Evolutionary conservation across 1,284 basidiomycete genomes (phyloP).

Genomic region (Ganoderma boninense): DNA sequence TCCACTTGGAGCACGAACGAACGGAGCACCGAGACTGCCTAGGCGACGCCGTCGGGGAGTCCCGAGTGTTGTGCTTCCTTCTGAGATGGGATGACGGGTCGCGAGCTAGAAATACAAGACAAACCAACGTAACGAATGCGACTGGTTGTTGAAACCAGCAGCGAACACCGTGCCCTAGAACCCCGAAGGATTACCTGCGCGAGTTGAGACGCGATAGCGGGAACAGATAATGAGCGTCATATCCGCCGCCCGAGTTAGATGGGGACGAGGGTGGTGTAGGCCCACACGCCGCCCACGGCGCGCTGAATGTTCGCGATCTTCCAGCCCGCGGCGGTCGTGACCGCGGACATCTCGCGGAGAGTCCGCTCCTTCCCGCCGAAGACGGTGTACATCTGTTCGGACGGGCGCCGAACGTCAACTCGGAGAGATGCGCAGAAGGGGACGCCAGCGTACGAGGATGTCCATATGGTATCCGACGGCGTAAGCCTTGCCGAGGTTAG

Average conservation of each 20-base stretch:
- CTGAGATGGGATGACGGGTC: neutral
- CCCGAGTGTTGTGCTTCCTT: too few relatives aligned
- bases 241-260: conserved; percentile 23
- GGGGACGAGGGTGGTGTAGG: conserved; percentile 61
- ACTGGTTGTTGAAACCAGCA: conserved; percentile 6
- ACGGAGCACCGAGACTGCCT: too few relatives aligned
- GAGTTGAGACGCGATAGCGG: neutral
- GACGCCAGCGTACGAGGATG: conserved; percentile 63
- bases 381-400: conserved; percentile 64
- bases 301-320: conserved; percentile 62
- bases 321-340: conserved; percentile 68
- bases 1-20: too few relatives aligned
- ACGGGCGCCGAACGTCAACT: neutral
- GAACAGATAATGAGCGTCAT: neutral
- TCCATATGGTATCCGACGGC: conserved; percentile 44
- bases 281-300: conserved; percentile 36
- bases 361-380: conserved; percentile 75
- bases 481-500: conserved; percentile 15
- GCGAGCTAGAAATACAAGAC: neutral
- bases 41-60: too few relatives aligned
- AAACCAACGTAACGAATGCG: neutral
- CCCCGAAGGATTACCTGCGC: neutral
- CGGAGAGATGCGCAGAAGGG: conserved; percentile 4
- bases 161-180: conserved; percentile 8
- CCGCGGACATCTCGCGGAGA: conserved; percentile 59